These are phyloP conservation scores for Diaporthe australafricana DNA, from an alignment of 2,329 filamentous ascomycete species.

Conservation along the genomic window DNA sequence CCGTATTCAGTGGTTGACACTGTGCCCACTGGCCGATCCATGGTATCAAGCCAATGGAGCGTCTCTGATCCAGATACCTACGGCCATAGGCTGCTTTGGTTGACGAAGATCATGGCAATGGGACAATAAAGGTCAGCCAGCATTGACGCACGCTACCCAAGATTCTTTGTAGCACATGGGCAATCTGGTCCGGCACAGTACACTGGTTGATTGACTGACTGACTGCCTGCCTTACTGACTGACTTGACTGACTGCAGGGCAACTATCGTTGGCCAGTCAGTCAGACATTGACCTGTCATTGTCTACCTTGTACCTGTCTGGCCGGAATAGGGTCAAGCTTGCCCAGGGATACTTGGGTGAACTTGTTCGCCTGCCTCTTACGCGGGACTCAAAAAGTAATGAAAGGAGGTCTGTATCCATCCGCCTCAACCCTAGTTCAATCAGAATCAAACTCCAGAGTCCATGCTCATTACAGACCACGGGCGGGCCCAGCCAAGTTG, in stretches of 20 bases:
- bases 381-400: conserved; percentile 16
- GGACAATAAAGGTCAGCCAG: conserved; percentile 24
- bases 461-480: background rate
- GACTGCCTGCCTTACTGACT: conserved; percentile 16
- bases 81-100: conserved; percentile 24
- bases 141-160: conserved; percentile 26
- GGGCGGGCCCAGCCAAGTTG: conserved; percentile 13
- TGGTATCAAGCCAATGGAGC: conserved; percentile 19
- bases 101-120: conserved; percentile 20
- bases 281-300: conserved; percentile 29
- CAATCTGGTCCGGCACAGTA: conserved; percentile 11
- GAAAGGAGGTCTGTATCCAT: conserved; percentile 24
- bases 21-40: conserved; percentile 27
- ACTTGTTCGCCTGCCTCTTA: background rate
- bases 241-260: conserved; percentile 3
- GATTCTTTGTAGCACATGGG: conserved; percentile 20
- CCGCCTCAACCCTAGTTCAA: conserved; percentile 17
- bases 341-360: conserved; percentile 3
- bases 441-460: conserved; percentile 23
- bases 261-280: conserved; percentile 13
- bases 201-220: background rate
- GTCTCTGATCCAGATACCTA: conserved; percentile 25
- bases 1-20: conserved; percentile 19
- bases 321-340: conserved; percentile 13
- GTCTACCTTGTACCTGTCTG: background rate